Evolutionary conservation across 2,329 filamentous ascomycete species (phyloP).

Genomic region (Fusarium longipes): DNA sequence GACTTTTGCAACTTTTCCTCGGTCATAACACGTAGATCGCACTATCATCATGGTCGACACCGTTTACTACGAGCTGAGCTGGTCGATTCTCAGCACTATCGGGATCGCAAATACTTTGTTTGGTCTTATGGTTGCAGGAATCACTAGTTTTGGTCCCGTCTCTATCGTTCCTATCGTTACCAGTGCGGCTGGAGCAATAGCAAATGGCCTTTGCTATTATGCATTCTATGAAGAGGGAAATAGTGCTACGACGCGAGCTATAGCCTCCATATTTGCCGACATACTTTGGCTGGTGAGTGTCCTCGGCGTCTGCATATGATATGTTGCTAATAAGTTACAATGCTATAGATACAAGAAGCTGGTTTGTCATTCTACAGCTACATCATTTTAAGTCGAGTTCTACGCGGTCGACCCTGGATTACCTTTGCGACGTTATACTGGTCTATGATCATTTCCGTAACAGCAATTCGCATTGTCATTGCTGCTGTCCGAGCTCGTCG

Average conservation of each 20-base stretch:
- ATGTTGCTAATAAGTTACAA: not conserved
- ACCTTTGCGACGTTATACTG: conserved; percentile 67
- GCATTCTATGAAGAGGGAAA: conserved; percentile 52
- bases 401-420: conserved; percentile 55
- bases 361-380: conserved; percentile 62
- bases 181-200: conserved; percentile 53
- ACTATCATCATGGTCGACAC: conserved; percentile 14
- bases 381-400: conserved; percentile 62
- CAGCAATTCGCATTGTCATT: conserved; percentile 59
- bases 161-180: conserved; percentile 55
- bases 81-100: conserved; percentile 59
- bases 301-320: fast-evolving
- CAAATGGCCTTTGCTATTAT: conserved; percentile 58
- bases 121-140: conserved; percentile 53
- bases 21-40: conserved; percentile 4
- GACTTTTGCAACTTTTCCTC: not conserved
- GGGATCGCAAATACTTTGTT: conserved; percentile 56
- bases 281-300: conserved; percentile 54
- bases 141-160: conserved; percentile 54
- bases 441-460: conserved; percentile 64
- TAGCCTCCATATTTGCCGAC: conserved; percentile 55
- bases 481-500: conserved; percentile 47
- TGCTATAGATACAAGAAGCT: conserved; percentile 57
- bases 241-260: conserved; percentile 41
- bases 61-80: conserved; percentile 57